These are phyloP conservation scores for Zychaea mexicana DNA, from an alignment of 371 early-diverging fungal species.

Conservation along the genomic window DNA sequence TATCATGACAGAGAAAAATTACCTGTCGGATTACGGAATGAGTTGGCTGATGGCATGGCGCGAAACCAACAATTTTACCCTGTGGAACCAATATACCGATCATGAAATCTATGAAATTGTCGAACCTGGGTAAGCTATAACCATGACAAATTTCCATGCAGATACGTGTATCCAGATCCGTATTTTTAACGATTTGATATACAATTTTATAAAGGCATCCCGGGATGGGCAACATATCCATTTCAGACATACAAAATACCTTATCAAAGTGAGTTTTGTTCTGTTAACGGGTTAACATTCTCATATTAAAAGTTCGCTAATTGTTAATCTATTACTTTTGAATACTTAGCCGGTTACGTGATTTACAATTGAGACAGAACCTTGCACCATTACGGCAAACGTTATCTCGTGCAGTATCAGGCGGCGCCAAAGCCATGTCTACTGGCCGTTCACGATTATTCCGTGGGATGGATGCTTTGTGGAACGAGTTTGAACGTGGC, in stretches of 20 bases:
- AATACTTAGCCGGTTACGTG: constrained; percentile 50
- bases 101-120: constrained; percentile 69
- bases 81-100: constrained; percentile 71
- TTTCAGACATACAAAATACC: constrained; percentile 63
- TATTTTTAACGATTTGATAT: too few relatives aligned
- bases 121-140: constrained; percentile 53
- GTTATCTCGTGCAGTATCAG: constrained; percentile 62
- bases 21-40: constrained; percentile 66
- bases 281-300: background rate
- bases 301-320: background rate
- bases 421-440: constrained; percentile 51
- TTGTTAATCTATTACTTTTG: background rate
- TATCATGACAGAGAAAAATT: constrained; percentile 53
- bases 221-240: constrained; percentile 64
- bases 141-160: background rate
- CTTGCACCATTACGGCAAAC: constrained; percentile 63
- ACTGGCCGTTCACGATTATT: constrained; percentile 52
- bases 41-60: constrained; percentile 73
- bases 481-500: constrained; percentile 57
- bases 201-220: constrained; percentile 57
- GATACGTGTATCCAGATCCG: background rate
- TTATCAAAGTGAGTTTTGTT: constrained; percentile 55
- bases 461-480: constrained; percentile 54
- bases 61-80: constrained; percentile 65
- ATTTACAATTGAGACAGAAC: constrained; percentile 63